Conservation (phyloP, 106 monocot species). For the Dactylorhiza incarnata region DNA sequence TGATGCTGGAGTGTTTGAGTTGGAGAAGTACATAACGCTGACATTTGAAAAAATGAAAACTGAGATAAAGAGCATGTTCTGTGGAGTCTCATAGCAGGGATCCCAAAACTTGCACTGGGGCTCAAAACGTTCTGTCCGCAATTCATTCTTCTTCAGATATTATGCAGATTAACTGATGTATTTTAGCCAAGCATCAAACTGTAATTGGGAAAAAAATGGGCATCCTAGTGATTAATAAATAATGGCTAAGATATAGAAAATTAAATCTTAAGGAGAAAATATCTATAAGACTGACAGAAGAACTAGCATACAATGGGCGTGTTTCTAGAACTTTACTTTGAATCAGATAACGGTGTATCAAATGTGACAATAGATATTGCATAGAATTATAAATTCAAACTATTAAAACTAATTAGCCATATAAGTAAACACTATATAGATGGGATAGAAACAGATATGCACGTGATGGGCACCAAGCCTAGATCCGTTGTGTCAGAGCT, state of each 20-base stretch:
- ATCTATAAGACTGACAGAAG: no score
- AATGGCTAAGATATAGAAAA: neutral
- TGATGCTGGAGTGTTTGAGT: neutral
- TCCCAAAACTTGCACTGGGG: neutral
- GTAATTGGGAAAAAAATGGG: neutral
- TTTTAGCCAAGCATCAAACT: neutral
- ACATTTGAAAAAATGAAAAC: neutral
- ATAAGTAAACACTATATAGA: no score
- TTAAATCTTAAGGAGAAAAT: no score
- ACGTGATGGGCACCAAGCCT: no score
- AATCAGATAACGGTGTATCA: no score
- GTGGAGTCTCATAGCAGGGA: neutral
- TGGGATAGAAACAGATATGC: no score
- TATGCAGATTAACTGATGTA: neutral
- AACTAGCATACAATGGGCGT: no score
- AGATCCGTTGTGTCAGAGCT: no score
- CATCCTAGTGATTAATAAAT: neutral
- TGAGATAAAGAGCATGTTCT: conserved; percentile 1
- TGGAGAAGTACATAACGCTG: neutral
- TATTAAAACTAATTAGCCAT: no score
- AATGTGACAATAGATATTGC: no score
- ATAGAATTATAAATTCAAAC: no score
- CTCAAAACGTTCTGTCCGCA: neutral
- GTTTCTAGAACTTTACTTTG: no score
- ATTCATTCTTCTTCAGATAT: conserved; percentile 1